These are phyloP conservation scores for Kluyveromyces aestuarii DNA, from an alignment of 805 yeast species.

Conservation along the genomic window DNA sequence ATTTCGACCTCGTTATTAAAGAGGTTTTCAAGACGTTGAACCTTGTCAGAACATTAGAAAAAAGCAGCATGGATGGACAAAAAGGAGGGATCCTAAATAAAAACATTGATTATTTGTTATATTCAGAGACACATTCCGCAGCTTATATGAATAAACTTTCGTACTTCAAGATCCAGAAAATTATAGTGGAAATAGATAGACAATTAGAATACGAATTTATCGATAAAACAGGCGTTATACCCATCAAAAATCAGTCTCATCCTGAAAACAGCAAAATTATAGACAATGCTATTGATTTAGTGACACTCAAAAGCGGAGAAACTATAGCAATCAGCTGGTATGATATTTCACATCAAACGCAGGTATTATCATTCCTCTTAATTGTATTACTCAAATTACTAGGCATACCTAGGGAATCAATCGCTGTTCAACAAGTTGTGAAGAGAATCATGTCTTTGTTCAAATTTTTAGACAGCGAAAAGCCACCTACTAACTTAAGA, in stretches of 20 bases:
- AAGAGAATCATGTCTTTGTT: slow-evolving; percentile 26
- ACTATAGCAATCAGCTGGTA: slow-evolving; percentile 30
- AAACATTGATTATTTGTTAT: slow-evolving; percentile 21
- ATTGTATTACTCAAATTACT: slow-evolving; percentile 26
- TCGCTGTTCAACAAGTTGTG: slow-evolving; percentile 27
- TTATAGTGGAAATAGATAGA: slow-evolving; percentile 26
- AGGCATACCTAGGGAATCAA: slow-evolving; percentile 27
- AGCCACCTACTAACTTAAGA: slow-evolving; percentile 28
- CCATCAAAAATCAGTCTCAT: slow-evolving; percentile 25
- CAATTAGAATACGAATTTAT: slow-evolving; percentile 29
- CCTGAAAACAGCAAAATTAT: slow-evolving; percentile 25
- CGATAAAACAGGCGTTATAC: slow-evolving; percentile 28
- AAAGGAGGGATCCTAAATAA: slow-evolving; percentile 18
- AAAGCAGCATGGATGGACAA: slow-evolving; percentile 13
- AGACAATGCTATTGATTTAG: slow-evolving; percentile 29
- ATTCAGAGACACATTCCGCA: slow-evolving; percentile 19
- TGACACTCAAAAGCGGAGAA: slow-evolving; percentile 19
- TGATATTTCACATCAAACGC: slow-evolving; percentile 31
- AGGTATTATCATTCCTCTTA: slow-evolving; percentile 26
- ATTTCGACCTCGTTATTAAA: slow-evolving; percentile 28
- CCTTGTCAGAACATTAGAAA: slow-evolving; percentile 17
- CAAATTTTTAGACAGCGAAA: slow-evolving; percentile 25
- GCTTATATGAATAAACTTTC: slow-evolving; percentile 15
- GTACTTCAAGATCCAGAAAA: slow-evolving; percentile 26
- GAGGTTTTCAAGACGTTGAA: slow-evolving; percentile 28